Conservation (phyloP, 2,329 filamentous ascomycete species). For the Alternaria brassicae region DNA sequence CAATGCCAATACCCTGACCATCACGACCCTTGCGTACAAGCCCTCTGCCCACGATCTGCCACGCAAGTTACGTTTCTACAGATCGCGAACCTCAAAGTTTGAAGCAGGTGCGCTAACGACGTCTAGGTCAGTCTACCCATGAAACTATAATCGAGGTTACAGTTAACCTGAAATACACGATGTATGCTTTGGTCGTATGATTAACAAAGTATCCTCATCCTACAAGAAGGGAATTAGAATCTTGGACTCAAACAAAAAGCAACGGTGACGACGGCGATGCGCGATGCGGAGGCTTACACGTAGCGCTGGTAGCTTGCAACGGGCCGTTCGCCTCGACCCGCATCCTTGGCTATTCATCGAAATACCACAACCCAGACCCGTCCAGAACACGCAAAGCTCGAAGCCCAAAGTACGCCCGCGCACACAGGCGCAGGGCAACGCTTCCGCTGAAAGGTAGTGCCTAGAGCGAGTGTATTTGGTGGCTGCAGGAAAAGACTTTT, state of each 20-base stretch:
- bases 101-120: neutral
- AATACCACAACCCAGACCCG: neutral
- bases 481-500: neutral
- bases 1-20: neutral
- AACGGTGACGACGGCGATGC: neutral
- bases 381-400: neutral
- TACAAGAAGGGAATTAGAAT: neutral
- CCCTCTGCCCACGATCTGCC: neutral
- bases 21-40: neutral
- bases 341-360: neutral
- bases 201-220: neutral
- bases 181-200: neutral
- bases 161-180: neutral
- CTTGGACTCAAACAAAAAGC: neutral
- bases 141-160: neutral
- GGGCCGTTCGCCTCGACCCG: constrained; percentile 5
- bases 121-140: neutral
- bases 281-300: neutral
- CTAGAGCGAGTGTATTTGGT: neutral
- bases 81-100: neutral
- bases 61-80: neutral
- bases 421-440: neutral
- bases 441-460: neutral
- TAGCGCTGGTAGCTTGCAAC: neutral
- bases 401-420: neutral